A percentile compares a stretch with the other conserved stretches of the same genome.
Evolutionary conservation across 768 basidiomycete species (phyloP).

Genomic region (Rhodocollybia butyracea): DNA sequence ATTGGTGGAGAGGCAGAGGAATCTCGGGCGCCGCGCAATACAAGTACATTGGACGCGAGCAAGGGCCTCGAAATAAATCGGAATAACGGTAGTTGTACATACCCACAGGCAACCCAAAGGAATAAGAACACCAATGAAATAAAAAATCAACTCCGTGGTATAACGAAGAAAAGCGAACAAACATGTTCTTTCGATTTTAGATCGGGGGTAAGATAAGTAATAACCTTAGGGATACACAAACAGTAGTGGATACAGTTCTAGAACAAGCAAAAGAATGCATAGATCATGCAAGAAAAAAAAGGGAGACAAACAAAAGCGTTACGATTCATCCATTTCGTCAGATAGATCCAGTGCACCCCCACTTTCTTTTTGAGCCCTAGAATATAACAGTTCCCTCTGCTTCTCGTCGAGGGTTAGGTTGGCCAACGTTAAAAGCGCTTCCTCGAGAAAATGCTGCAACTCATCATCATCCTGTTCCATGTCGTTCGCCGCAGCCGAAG

Average conservation of each 20-base stretch:
- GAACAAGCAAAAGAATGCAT: background rate
- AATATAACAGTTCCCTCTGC: conserved; percentile 50
- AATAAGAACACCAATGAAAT: too few species aligned
- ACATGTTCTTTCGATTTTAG: too few species aligned
- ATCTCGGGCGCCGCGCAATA: too few species aligned
- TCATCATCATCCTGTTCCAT: conserved; percentile 1
- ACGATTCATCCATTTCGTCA: conserved; percentile 23
- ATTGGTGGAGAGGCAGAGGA: too few species aligned
- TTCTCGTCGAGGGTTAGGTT: conserved; percentile 50
- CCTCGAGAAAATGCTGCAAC: conserved; percentile 35
- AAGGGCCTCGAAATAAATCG: too few species aligned
- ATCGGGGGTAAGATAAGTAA: too few species aligned
- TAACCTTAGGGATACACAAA: too few species aligned
- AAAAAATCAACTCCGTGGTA: too few species aligned
- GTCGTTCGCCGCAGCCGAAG: background rate
- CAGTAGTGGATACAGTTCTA: background rate
- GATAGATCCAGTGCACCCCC: conserved; percentile 34
- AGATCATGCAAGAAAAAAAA: background rate
- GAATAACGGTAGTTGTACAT: too few species aligned
- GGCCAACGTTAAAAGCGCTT: conserved; percentile 57
- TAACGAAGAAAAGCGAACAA: too few species aligned
- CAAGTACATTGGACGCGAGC: too few species aligned
- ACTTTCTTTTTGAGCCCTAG: conserved; percentile 45
- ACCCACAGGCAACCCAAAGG: too few species aligned
- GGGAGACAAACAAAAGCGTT: background rate